Evolutionary conservation across 305 asterid species (phyloP).

Genomic region (Withania somnifera): DNA sequence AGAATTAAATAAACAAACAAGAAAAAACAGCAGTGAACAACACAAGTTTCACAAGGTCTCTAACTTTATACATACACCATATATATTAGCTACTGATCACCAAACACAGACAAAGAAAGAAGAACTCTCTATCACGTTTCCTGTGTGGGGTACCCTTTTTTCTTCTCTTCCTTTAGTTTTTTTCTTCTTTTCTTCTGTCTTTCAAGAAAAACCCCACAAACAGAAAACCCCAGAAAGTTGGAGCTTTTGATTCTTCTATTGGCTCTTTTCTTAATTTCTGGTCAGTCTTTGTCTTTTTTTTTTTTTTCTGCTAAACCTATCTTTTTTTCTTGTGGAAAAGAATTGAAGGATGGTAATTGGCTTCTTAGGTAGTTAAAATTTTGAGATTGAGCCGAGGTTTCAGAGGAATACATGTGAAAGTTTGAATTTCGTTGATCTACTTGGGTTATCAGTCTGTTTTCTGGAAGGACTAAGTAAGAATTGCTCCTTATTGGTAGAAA

Average conservation of each 20-base stretch:
- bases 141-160: not conserved
- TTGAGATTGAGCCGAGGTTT: not conserved
- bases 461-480: not conserved
- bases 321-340: not conserved
- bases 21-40: not conserved
- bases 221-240: not conserved
- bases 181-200: no score
- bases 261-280: not conserved
- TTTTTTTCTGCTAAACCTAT: not conserved
- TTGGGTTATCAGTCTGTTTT: not conserved
- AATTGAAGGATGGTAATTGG: not conserved
- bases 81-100: not conserved
- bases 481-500: not conserved
- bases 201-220: not conserved
- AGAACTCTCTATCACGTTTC: not conserved
- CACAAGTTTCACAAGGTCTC: not conserved
- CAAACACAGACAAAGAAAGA: constrained; percentile 8
- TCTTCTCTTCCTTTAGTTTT: not conserved
- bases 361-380: not conserved
- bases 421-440: not conserved
- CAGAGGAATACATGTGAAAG: not conserved
- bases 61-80: constrained; percentile 1
- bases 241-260: not conserved
- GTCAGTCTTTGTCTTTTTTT: not conserved
- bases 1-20: not conserved